Percentiles rank a stretch among this genome's conserved stretches.
These are phyloP conservation scores for Parascedosporium putredinis DNA, from an alignment of 2,329 filamentous ascomycete genomes.

Conservation along the genomic window DNA sequence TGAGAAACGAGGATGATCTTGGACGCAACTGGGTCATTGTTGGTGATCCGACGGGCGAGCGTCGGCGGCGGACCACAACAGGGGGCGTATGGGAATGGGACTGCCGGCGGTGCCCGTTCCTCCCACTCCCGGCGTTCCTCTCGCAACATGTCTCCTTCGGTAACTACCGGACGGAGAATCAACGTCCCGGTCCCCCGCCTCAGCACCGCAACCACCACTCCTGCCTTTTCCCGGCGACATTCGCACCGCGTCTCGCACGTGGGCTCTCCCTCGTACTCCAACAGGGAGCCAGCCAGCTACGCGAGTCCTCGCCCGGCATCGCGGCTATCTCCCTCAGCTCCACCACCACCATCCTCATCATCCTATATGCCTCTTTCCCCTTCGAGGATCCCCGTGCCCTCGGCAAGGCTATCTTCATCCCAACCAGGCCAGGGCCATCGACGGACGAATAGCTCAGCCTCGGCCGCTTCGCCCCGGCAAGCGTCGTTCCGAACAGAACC, in stretches of 20 bases:
- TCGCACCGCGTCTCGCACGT: slow-evolving; percentile 1
- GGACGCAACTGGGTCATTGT: slow-evolving; percentile 65
- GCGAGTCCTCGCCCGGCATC: slow-evolving; percentile 22
- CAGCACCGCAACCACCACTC: slow-evolving; percentile 12
- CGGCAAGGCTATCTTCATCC: background rate
- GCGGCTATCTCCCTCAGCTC: background rate
- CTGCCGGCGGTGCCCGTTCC: background rate
- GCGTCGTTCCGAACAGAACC: background rate
- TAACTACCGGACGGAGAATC: slow-evolving; percentile 25
- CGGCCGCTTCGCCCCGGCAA: background rate
- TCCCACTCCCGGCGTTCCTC: slow-evolving; percentile 11
- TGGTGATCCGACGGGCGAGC: slow-evolving; percentile 23
- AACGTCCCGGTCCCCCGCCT: slow-evolving; percentile 28
- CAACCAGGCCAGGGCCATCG: background rate
- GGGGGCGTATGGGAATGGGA: background rate
- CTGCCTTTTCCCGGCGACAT: slow-evolving; percentile 8
- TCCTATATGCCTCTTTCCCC: slow-evolving; percentile 24
- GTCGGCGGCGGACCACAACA: background rate
- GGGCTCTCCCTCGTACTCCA: slow-evolving; percentile 11
- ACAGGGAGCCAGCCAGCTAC: slow-evolving; percentile 10
- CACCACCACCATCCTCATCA: too few relatives aligned
- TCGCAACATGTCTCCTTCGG: slow-evolving; percentile 13
- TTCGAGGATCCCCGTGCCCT: slow-evolving; percentile 8
- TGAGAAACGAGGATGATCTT: slow-evolving; percentile 39
- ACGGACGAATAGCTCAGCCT: slow-evolving; percentile 1